Percentiles rank a stretch among this genome's conserved stretches.
Evolutionary conservation across 1,284 basidiomycete genomes (phyloP).

Genomic region (Psilocybe mexicana): DNA sequence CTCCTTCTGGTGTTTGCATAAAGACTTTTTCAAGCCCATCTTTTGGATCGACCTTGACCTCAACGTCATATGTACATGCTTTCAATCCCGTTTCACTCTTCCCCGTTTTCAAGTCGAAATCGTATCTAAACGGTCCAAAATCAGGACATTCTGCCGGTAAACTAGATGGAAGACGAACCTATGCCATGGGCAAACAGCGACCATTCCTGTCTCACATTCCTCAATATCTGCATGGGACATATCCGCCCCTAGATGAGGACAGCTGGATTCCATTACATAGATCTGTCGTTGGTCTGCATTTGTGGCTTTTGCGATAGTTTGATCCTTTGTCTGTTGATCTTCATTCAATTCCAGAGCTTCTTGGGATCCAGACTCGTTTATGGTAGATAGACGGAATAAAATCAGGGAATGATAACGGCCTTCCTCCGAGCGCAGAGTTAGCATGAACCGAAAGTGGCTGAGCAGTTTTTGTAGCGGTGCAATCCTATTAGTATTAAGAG

Average conservation of each 20-base stretch:
- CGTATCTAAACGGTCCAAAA: constrained; percentile 51
- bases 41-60: constrained; percentile 43
- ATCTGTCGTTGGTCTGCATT: constrained; percentile 47
- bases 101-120: constrained; percentile 71
- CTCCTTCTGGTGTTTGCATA: constrained; percentile 62
- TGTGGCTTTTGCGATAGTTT: neutral
- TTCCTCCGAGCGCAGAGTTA: constrained; percentile 65
- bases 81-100: constrained; percentile 76
- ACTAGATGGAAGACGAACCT: constrained; percentile 40
- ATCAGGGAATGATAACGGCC: constrained; percentile 71
- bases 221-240: constrained; percentile 81
- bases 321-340: constrained; percentile 4
- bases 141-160: neutral
- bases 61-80: constrained; percentile 77
- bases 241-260: constrained; percentile 85
- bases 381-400: constrained; percentile 63
- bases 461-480: constrained; percentile 49
- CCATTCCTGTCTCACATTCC: constrained; percentile 59
- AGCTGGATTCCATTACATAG: constrained; percentile 85
- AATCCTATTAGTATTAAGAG: constrained; percentile 37
- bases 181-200: constrained; percentile 85
- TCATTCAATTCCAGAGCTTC: constrained; percentile 5
- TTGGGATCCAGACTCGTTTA: constrained; percentile 13
- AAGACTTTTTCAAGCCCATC: constrained; percentile 56
- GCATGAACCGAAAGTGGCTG: constrained; percentile 67